A percentile compares a stretch with the other conserved stretches of the same genome.
Evolutionary conservation across 2,329 filamentous ascomycete species (phyloP).

Genomic region (Aspergillus oerlinghausenensis): DNA sequence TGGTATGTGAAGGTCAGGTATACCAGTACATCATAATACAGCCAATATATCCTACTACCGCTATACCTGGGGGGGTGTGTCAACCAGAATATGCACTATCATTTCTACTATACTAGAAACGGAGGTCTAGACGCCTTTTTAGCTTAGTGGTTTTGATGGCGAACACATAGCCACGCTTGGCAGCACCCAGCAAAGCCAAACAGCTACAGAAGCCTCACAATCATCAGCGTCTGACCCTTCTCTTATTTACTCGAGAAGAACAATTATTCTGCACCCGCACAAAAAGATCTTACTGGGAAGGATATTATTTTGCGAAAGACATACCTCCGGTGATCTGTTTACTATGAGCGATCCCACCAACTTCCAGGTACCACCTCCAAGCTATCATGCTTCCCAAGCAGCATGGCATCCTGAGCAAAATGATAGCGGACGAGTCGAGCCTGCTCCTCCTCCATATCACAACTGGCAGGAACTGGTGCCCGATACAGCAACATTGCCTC

Average conservation of each 20-base stretch:
- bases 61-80: too few species aligned
- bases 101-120: too few species aligned
- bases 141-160: too few species aligned
- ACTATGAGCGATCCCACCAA: neutral
- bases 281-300: neutral
- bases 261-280: neutral
- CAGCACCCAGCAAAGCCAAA: neutral
- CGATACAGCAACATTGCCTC: conserved; percentile 56
- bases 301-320: neutral
- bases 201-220: neutral
- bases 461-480: conserved; percentile 58
- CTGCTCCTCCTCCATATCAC: conserved; percentile 53
- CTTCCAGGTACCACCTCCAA: conserved; percentile 13
- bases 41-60: too few species aligned
- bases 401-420: neutral
- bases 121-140: too few species aligned
- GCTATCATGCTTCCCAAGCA: conserved; percentile 17
- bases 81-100: too few species aligned
- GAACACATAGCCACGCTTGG: conserved; percentile 22
- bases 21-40: too few species aligned
- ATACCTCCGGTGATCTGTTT: neutral
- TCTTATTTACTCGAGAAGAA: neutral
- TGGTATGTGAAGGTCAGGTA: too few species aligned
- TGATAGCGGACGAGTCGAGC: conserved; percentile 11
- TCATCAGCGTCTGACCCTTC: neutral